phyloP scores from a whole-genome alignment of 495 filamentous ascomycete species.

The Penicillium soppii region DNA sequence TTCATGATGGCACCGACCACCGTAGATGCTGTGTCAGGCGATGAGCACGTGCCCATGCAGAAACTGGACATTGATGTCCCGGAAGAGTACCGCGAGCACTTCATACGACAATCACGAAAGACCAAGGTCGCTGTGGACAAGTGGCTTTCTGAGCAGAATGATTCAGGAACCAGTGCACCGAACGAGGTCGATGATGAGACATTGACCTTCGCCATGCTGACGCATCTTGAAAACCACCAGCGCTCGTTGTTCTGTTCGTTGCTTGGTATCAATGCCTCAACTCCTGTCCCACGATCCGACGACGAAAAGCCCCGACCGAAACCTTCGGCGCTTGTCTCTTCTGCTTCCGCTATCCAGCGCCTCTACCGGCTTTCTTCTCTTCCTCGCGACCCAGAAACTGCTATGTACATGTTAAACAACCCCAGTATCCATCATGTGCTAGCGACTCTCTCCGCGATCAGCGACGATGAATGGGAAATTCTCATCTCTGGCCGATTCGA shows the following conservation, averaged over 20 bases:
- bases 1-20: constrained; percentile 63
- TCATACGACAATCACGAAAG: constrained; percentile 82
- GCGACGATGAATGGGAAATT: constrained; percentile 90
- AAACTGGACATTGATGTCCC: constrained; percentile 90
- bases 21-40: constrained; percentile 50
- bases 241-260: constrained; percentile 76
- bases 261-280: constrained; percentile 61
- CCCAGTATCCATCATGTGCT: constrained; percentile 80
- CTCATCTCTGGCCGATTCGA: constrained; percentile 95
- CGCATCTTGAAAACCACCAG: constrained; percentile 73
- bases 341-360: constrained; percentile 74
- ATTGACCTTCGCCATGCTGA: constrained; percentile 86
- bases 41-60: constrained; percentile 64
- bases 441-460: constrained; percentile 82
- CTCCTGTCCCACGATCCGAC: constrained; percentile 40
- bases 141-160: constrained; percentile 79
- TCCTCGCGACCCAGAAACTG: constrained; percentile 81
- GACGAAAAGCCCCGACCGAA: constrained; percentile 53
- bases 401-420: constrained; percentile 86
- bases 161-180: constrained; percentile 67
- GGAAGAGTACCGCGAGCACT: constrained; percentile 86
- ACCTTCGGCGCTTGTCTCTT: constrained; percentile 67
- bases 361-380: constrained; percentile 71
- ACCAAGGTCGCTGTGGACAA: constrained; percentile 79
- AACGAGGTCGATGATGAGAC: constrained; percentile 92